phyloP scores from a whole-genome alignment of 441 rosid genomes.

The Adansonia rubrostipa region DNA sequence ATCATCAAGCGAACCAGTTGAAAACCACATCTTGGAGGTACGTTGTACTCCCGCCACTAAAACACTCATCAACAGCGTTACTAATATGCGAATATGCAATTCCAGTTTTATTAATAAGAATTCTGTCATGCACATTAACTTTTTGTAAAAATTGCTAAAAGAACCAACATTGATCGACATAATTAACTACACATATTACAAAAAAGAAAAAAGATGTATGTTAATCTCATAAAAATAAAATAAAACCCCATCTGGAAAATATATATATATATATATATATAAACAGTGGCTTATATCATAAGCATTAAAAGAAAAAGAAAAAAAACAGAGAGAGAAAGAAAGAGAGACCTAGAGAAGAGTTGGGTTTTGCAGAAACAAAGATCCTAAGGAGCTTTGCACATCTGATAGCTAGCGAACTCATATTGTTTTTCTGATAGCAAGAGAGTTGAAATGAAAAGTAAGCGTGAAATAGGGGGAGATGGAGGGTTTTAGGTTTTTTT shows the following conservation, averaged over 20 bases:
- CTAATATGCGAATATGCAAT: not conserved
- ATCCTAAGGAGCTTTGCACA: constrained; percentile 42
- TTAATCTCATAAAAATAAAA: not conserved
- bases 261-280: not conserved
- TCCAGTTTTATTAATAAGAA: not conserved
- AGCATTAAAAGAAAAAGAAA: not conserved
- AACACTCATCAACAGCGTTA: constrained; percentile 27
- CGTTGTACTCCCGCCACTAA: constrained; percentile 48
- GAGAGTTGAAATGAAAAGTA: not conserved
- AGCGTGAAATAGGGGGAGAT: not conserved
- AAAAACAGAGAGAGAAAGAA: not conserved
- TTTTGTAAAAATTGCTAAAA: constrained; percentile 27
- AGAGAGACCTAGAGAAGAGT: constrained; percentile 45
- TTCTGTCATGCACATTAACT: not conserved
- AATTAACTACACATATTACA: not conserved
- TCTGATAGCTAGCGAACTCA: constrained; percentile 50
- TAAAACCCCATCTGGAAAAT: not conserved
- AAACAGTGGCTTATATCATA: not conserved
- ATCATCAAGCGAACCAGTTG: constrained; percentile 43
- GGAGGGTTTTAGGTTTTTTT: constrained; percentile 19
- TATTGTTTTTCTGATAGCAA: not conserved
- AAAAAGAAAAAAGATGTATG: not conserved
- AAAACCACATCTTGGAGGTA: constrained; percentile 54
- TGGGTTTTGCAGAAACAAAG: constrained; percentile 30
- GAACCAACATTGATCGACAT: constrained; percentile 4